A percentile compares a stretch with the other conserved stretches of the same genome.
phyloP scores from a whole-genome alignment of 1,284 basidiomycete species.

The Coniferiporia weirii region DNA sequence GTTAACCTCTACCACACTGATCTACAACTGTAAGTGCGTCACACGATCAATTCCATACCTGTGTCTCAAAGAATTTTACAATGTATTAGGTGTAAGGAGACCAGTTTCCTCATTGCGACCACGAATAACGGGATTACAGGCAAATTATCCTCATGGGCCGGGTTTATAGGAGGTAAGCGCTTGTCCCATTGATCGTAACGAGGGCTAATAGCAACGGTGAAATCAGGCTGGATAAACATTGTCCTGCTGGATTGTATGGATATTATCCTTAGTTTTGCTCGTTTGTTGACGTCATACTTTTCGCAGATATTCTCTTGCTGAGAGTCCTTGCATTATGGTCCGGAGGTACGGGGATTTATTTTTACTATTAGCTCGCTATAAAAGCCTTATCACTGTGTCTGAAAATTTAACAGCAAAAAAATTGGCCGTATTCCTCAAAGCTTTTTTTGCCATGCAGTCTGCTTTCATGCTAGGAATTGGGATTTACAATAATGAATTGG shows the following conservation, averaged over 20 bases:
- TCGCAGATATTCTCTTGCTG: slow-evolving; percentile 4
- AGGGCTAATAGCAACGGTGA: no score
- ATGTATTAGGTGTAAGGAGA: no score
- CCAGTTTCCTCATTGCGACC: no score
- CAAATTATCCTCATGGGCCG: not conserved
- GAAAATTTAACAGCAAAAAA: not conserved
- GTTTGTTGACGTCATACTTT: no score
- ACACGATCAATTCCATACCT: no score
- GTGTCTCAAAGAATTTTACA: no score
- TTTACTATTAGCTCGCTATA: no score
- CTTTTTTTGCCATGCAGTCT: not conserved
- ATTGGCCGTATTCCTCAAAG: not conserved
- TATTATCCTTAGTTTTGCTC: not conserved
- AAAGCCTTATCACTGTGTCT: not conserved
- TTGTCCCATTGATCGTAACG: not conserved
- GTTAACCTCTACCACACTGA: no score
- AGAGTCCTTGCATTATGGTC: not conserved
- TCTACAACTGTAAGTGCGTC: no score
- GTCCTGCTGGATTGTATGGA: slow-evolving; percentile 3
- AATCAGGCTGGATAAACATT: slow-evolving; percentile 3
- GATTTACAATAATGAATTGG: no score
- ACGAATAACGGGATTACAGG: no score
- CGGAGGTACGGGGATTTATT: no score
- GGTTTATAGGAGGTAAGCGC: not conserved
- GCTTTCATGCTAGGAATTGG: not conserved